Base-by-base conservation (phyloP, 768 basidiomycete species). In the Butyriboletus loyo region DNA sequence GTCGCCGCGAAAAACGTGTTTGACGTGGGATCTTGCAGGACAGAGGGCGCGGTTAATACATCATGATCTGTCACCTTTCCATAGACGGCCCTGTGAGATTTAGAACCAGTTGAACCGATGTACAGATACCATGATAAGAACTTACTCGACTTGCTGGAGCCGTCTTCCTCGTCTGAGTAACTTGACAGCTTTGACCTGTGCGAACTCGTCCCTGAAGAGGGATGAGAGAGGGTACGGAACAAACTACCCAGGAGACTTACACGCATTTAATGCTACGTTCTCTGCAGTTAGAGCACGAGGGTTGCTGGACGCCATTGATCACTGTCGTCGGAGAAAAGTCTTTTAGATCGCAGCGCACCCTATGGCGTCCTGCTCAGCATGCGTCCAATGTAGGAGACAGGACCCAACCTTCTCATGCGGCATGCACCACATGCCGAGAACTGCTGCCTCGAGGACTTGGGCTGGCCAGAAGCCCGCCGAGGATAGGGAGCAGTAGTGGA, bases 371-470 rank as follows among this genome's bases (percentile, higher is more conserved):
- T 7, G 0, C 11, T 65, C 13, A 62, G 40, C 13, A 17, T 17
- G 17, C n/a, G 22, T n/a, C 6, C 6, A 54, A 28, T 38, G 43
- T 28, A 24, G 21, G 50, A 32, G 32, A 41, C 22, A 22, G 24
- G 49, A 25, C 0, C 40, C 49, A 47, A 87, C 86, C 94, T 82
- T 67, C 94, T 73, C 84, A 90, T 90, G 54, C 92, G 84, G 70
- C 94, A 97, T 28, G 92, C 91, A 52, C 92, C 92, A 66, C 94
- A 96, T 8, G 93, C 93, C n/a, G 88, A 89, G 71, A 91, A 92
- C 61, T 96, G 90, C 61, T 89, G 86, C 55, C 89, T 75, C 3
- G 84, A 79, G 27, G 89, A 88, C 66, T 90, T 90, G 50, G 87
- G 82, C 51, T 85, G 81, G n/a, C 76, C 77, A 5, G 77, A 61